phyloP scores from a whole-genome alignment of 1,284 basidiomycete genomes.

The Coriolopsis trogii region DNA sequence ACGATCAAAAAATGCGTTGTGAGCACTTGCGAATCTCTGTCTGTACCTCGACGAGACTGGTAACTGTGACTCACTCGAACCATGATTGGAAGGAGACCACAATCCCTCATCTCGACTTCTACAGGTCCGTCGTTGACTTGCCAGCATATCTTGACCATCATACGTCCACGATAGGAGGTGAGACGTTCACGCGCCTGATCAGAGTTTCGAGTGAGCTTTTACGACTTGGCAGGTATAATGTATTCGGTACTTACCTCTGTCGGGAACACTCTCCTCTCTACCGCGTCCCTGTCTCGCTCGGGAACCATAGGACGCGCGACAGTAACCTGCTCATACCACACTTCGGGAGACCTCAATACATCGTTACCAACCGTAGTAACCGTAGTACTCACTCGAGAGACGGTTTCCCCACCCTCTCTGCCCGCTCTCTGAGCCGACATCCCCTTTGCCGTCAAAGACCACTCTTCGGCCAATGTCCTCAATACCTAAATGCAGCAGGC shows the following conservation, averaged over 20 bases:
- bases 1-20: not conserved
- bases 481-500: conserved; percentile 81
- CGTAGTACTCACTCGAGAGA: conserved; percentile 68
- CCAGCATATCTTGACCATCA: conserved; percentile 92
- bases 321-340: conserved; percentile 89
- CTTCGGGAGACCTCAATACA: conserved; percentile 44
- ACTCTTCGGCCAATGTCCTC: conserved; percentile 90
- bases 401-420: conserved; percentile 76
- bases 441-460: conserved; percentile 84
- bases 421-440: conserved; percentile 53
- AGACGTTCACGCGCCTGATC: conserved; percentile 87
- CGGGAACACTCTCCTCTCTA: conserved; percentile 85
- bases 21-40: too few species aligned
- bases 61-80: conserved; percentile 71
- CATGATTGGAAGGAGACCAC: conserved; percentile 96
- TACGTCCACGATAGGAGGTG: conserved; percentile 89
- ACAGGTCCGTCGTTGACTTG: conserved; percentile 76
- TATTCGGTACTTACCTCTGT: conserved; percentile 72
- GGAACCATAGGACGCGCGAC: conserved; percentile 88
- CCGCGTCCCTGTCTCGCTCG: conserved; percentile 79
- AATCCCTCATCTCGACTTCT: conserved; percentile 82
- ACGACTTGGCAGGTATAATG: too few species aligned
- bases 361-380: conserved; percentile 4
- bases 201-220: too few species aligned
- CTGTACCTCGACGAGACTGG: not conserved